Evolutionary conservation across 2,329 filamentous ascomycete species (phyloP).

Genomic region (Claviceps fusiformis): DNA sequence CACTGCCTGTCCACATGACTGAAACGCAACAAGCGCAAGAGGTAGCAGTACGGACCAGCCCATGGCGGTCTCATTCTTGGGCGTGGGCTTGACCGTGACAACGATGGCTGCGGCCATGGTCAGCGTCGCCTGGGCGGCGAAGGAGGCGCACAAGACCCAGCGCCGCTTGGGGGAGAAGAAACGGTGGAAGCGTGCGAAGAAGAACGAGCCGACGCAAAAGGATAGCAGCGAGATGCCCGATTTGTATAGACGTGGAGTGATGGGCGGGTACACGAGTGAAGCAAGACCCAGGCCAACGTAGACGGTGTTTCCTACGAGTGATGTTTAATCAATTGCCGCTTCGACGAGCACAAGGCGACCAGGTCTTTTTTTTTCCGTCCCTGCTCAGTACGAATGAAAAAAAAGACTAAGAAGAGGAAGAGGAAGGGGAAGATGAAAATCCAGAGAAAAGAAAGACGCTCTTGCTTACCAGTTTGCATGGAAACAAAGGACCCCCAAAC

Average conservation of each 20-base stretch:
- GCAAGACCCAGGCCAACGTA: constrained; percentile 65
- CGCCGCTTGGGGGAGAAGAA: constrained; percentile 44
- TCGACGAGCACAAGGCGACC: not conserved
- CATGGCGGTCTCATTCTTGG: constrained; percentile 27
- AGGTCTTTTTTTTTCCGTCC: too few relatives aligned
- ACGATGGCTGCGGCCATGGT: constrained; percentile 39
- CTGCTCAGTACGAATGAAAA: not conserved
- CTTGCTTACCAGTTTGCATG: constrained; percentile 59
- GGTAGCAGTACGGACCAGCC: constrained; percentile 51
- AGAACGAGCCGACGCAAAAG: constrained; percentile 60
- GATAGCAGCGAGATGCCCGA: constrained; percentile 54
- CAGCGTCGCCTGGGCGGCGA: constrained; percentile 36
- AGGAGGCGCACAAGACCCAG: constrained; percentile 51
- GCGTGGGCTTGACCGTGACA: constrained; percentile 31
- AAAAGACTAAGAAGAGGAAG: not conserved
- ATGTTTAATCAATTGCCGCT: not conserved
- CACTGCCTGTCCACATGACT: constrained; percentile 68
- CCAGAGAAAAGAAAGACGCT: not conserved
- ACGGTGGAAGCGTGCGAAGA: constrained; percentile 57
- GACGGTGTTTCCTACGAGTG: constrained; percentile 55
- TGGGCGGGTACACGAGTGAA: constrained; percentile 27
- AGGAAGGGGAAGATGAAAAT: too few relatives aligned
- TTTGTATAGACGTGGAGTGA: constrained; percentile 30
- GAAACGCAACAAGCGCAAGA: constrained; percentile 58
- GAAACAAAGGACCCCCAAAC: constrained; percentile 72